Conservation (phyloP, 2,329 filamentous ascomycete genomes). For the Fusarium begoniae region DNA sequence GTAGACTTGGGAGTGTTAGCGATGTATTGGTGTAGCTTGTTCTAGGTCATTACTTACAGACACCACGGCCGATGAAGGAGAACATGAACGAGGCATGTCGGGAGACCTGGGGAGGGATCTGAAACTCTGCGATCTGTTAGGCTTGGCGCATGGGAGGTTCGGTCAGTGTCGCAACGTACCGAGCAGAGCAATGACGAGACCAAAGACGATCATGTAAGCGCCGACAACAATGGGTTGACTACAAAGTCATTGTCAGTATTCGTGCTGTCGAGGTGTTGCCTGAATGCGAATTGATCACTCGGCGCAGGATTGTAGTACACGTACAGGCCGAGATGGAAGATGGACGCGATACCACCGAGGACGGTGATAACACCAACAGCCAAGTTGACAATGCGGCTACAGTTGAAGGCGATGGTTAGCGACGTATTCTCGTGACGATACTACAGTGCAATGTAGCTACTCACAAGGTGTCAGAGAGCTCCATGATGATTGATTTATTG, state of each 20-base stretch:
- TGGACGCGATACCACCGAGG: constrained; percentile 80
- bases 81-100: constrained; percentile 98
- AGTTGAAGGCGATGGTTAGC: constrained; percentile 48
- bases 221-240: constrained; percentile 74
- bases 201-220: constrained; percentile 90
- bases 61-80: constrained; percentile 93
- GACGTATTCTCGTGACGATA: constrained; percentile 23
- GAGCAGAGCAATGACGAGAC: constrained; percentile 77
- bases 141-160: neutral
- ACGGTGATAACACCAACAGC: constrained; percentile 87
- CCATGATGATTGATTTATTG: constrained; percentile 66
- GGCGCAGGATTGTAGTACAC: constrained; percentile 36
- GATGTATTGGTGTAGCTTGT: neutral
- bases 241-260: constrained; percentile 24
- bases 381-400: constrained; percentile 93
- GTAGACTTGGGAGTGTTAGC: constrained; percentile 73
- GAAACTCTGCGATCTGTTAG: constrained; percentile 73
- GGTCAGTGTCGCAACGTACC: constrained; percentile 49
- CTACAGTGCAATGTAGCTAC: constrained; percentile 44
- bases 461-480: constrained; percentile 93
- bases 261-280: neutral
- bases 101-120: constrained; percentile 91
- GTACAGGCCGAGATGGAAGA: constrained; percentile 71
- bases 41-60: constrained; percentile 73
- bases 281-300: neutral